Conservation (phyloP, 768 basidiomycete genomes). For the Termitomyces sp. region DNA sequence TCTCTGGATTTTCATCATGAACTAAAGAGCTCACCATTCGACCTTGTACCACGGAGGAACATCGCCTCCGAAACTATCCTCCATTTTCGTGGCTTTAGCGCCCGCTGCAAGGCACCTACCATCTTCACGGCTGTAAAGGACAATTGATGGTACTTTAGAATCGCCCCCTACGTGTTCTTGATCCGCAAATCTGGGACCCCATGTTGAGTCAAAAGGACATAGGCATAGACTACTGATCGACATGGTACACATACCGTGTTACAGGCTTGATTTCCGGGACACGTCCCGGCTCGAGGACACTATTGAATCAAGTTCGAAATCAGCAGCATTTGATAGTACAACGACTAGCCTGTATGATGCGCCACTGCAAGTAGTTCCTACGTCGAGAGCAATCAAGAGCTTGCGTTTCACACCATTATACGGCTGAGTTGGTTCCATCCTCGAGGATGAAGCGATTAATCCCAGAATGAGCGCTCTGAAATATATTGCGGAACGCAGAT, state of each 20-base stretch:
- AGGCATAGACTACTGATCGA: background rate
- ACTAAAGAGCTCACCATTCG: constrained; percentile 36
- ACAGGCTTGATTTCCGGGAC: constrained; percentile 18
- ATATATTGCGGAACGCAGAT: background rate
- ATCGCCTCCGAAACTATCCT: constrained; percentile 34
- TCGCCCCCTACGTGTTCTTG: constrained; percentile 43
- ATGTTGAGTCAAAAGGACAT: background rate
- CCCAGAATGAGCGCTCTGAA: background rate
- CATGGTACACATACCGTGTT: background rate
- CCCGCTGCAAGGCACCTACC: constrained; percentile 42
- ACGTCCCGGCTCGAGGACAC: constrained; percentile 33
- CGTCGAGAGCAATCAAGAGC: constrained; percentile 26
- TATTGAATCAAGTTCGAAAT: constrained; percentile 3
- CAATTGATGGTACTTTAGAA: constrained; percentile 42
- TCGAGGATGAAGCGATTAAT: background rate
- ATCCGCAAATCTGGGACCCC: constrained; percentile 39
- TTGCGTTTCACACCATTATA: constrained; percentile 39
- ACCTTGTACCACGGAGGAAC: constrained; percentile 46
- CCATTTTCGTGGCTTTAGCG: constrained; percentile 36
- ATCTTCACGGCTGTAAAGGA: constrained; percentile 40
- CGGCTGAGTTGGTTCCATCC: constrained; percentile 15
- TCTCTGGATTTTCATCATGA: background rate
- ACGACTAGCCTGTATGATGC: constrained; percentile 35
- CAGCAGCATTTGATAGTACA: background rate
- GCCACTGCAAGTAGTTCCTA: constrained; percentile 46